Conservation (phyloP, 148 eudicot genomes). For the Camellia granthamiana region DNA sequence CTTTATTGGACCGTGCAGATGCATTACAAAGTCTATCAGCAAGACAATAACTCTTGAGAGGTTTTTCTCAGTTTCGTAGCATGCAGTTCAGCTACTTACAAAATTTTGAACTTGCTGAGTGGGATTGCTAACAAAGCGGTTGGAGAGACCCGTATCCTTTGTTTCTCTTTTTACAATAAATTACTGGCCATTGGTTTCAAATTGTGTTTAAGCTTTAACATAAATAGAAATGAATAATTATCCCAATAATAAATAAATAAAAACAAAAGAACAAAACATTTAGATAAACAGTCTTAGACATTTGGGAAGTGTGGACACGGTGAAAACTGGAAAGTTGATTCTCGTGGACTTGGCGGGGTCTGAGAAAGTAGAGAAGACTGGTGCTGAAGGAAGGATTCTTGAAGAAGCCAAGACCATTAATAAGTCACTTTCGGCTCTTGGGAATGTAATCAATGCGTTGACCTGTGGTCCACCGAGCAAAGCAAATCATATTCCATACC, state of each 20-base stretch:
- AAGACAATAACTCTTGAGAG: conserved; percentile 28
- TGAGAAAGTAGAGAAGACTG: conserved; percentile 86
- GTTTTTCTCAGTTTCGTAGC: conserved; percentile 4
- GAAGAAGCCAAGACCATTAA: conserved; percentile 94
- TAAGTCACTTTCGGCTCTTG: conserved; percentile 84
- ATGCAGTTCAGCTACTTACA: conserved; percentile 13
- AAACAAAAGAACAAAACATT: background rate
- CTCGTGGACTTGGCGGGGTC: conserved; percentile 96
- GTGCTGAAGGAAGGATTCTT: conserved; percentile 83
- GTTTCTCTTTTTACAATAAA: conserved; percentile 14
- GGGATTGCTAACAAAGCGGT: conserved; percentile 89
- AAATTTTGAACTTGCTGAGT: conserved; percentile 43
- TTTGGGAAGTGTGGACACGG: conserved; percentile 23
- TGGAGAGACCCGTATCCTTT: conserved; percentile 83
- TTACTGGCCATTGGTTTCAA: background rate
- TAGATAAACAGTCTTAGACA: background rate
- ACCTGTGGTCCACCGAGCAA: conserved; percentile 55
- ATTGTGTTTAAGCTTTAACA: conserved; percentile 23
- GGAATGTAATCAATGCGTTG: conserved; percentile 89
- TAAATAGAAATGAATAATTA: conserved; percentile 65
- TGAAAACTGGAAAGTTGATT: conserved; percentile 59
- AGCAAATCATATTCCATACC: conserved; percentile 69
- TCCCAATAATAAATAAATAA: too few species aligned
- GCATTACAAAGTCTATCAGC: conserved; percentile 69
- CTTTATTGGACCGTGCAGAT: conserved; percentile 57